These are phyloP conservation scores for Astraeus odoratus DNA, from an alignment of 768 basidiomycete genomes.

Conservation along the genomic window DNA sequence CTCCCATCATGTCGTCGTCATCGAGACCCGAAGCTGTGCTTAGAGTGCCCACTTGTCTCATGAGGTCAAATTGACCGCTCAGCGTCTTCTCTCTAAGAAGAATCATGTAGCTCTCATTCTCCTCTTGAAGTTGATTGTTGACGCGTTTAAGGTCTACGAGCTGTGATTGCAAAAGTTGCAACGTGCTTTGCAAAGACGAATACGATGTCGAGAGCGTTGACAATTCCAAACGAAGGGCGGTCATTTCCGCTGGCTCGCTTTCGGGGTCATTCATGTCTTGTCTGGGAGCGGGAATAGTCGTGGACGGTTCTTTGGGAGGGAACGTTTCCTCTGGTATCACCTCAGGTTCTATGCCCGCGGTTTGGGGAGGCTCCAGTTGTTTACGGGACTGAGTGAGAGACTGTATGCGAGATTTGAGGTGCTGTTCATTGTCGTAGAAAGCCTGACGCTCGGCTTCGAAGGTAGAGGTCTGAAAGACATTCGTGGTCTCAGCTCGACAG, in stretches of 20 bases:
- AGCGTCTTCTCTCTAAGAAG: slow-evolving; percentile 87
- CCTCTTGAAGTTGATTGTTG: slow-evolving; percentile 85
- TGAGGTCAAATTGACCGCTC: slow-evolving; percentile 78
- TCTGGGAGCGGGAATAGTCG: slow-evolving; percentile 19
- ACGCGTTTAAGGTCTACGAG: slow-evolving; percentile 82
- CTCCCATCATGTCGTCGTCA: slow-evolving; percentile 25
- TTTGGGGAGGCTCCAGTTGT: slow-evolving; percentile 35
- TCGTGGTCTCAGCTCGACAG: slow-evolving; percentile 12
- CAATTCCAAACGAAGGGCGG: slow-evolving; percentile 73
- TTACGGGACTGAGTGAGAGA: slow-evolving; percentile 65
- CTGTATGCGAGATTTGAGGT: slow-evolving; percentile 85
- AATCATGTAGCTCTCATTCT: slow-evolving; percentile 96
- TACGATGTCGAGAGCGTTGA: slow-evolving; percentile 85
- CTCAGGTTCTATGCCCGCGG: slow-evolving; percentile 34
- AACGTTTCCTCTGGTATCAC: slow-evolving; percentile 31
- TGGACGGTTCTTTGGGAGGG: slow-evolving; percentile 18
- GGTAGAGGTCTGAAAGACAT: slow-evolving; percentile 53
- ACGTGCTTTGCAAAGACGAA: slow-evolving; percentile 73
- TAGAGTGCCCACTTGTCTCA: slow-evolving; percentile 53
- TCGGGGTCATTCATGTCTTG: slow-evolving; percentile 59
- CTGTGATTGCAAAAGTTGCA: slow-evolving; percentile 79
- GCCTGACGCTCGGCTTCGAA: slow-evolving; percentile 91
- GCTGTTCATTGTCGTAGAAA: slow-evolving; percentile 90
- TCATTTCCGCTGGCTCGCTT: slow-evolving; percentile 83
- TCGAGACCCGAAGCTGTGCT: slow-evolving; percentile 35